Base-by-base conservation (phyloP, 495 filamentous ascomycete species). In the Viridothelium virens region DNA sequence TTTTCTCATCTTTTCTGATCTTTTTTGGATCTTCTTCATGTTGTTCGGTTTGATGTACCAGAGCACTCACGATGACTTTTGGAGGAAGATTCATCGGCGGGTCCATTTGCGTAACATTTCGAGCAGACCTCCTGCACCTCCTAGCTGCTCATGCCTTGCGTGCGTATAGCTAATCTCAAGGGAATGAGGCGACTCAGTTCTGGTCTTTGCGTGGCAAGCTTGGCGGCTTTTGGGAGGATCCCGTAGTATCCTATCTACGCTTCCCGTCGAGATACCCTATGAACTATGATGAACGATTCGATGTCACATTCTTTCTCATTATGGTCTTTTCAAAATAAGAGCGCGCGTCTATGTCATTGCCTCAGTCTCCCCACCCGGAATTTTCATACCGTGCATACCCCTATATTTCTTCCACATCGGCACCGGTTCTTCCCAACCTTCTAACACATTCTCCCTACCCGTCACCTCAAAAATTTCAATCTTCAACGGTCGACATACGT, bases 401-500 rank as follows among this genome's bases (percentile, higher is more conserved):
- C 71, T 78, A 69, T 92, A 94, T 14, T 74, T 75, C 18, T 59
- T 59, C 53, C 53, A 59, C 1, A 86, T 81, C 9, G 75, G 68
- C 62, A 84, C 75, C 0, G 87, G 82, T 50, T 80, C 74, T 67
- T 78, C 83, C 90, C 89, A 92, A 0, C 79, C 84, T 4, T 79
- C 70, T 64, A 87, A 71, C 16, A 85, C 71, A 1, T 84, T 72
- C 38, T 72, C 73, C 12, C 71, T 67, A 67, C 88, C 83, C 31
- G 75, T 74, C 16, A 92, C 74, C 61, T 81, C 79, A 70, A 84
- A 92, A 2, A 92, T 84, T 65, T 90, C 84, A 11, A 92, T 85
- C 14, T 84, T 84, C 9, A 92, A 77, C 1, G 88, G 87, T n/a
- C 89, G 81, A 74, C 87, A 91, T 31, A 84, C 87, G 16, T 86